A percentile compares a stretch with the other conserved stretches of the same genome.
These are phyloP conservation scores for Komagataella phaffii DNA, from an alignment of 805 yeast species.

Conservation along the genomic window DNA sequence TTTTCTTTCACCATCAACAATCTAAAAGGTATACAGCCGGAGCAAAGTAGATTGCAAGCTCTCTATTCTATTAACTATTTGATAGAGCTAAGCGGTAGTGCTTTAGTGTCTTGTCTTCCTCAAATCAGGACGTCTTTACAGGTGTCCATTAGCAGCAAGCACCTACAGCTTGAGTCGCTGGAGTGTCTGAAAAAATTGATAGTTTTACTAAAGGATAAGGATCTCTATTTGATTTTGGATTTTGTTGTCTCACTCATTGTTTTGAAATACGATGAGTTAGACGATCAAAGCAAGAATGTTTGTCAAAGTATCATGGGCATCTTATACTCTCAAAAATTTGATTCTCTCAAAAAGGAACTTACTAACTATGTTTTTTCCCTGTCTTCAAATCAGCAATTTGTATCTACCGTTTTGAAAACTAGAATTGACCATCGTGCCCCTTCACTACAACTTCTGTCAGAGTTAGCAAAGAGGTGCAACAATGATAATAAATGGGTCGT, in stretches of 20 bases:
- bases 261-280: conserved; percentile 49
- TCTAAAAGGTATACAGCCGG: conserved; percentile 57
- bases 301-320: conserved; percentile 36
- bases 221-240: conserved; percentile 56
- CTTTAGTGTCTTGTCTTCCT: conserved; percentile 59
- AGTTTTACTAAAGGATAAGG: conserved; percentile 36
- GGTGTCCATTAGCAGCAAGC: conserved; percentile 52
- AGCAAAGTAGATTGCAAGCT: conserved; percentile 56
- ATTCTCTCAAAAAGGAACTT: conserved; percentile 22
- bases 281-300: conserved; percentile 29
- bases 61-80: conserved; percentile 63
- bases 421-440: conserved; percentile 1
- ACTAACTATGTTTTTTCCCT: conserved; percentile 41
- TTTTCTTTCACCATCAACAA: conserved; percentile 75
- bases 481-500: conserved; percentile 63
- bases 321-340: conserved; percentile 19
- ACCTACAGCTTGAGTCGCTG: conserved; percentile 48
- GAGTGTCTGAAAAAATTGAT: conserved; percentile 58
- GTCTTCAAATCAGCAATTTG: conserved; percentile 27
- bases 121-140: conserved; percentile 82
- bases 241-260: conserved; percentile 60
- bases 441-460: conserved; percentile 25
- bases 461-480: conserved; percentile 39
- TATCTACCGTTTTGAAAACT: conserved; percentile 5
- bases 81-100: conserved; percentile 34